Evolutionary conservation across 2,329 filamentous ascomycete species (phyloP).

Genomic region (Rhexocercosporidium sp.): DNA sequence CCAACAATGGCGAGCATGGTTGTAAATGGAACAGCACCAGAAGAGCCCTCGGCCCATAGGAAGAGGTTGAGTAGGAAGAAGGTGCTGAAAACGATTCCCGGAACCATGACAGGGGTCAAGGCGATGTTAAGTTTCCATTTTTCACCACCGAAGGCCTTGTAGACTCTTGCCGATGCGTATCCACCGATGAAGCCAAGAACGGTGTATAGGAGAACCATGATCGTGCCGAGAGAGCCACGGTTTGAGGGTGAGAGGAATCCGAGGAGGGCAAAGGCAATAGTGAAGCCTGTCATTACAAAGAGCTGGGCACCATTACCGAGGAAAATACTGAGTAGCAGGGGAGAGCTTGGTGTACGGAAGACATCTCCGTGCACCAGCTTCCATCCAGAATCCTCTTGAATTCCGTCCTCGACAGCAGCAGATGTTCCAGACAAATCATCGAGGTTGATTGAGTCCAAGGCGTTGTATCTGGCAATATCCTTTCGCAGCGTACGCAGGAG

Average conservation of each 20-base stretch:
- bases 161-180: slow-evolving; percentile 86
- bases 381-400: slow-evolving; percentile 98
- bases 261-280: slow-evolving; percentile 89
- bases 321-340: slow-evolving; percentile 83
- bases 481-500: slow-evolving; percentile 86
- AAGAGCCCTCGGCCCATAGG: slow-evolving; percentile 91
- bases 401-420: slow-evolving; percentile 81
- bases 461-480: slow-evolving; percentile 96
- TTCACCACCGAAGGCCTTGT: slow-evolving; percentile 92
- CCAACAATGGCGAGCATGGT: slow-evolving; percentile 93
- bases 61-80: slow-evolving; percentile 98
- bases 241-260: slow-evolving; percentile 96
- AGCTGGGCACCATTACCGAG: slow-evolving; percentile 94
- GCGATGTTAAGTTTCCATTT: slow-evolving; percentile 94
- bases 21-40: slow-evolving; percentile 91
- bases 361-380: slow-evolving; percentile 98
- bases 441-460: slow-evolving; percentile 86
- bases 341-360: slow-evolving; percentile 84
- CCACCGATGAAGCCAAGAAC: slow-evolving; percentile 91
- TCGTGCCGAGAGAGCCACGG: slow-evolving; percentile 89
- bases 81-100: slow-evolving; percentile 80
- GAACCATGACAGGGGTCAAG: slow-evolving; percentile 84
- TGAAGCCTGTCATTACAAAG: slow-evolving; percentile 96
- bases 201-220: slow-evolving; percentile 92
- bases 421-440: slow-evolving; percentile 86